Conservation (phyloP, 345 rosid genomes). For the Brassica carinata region DNA sequence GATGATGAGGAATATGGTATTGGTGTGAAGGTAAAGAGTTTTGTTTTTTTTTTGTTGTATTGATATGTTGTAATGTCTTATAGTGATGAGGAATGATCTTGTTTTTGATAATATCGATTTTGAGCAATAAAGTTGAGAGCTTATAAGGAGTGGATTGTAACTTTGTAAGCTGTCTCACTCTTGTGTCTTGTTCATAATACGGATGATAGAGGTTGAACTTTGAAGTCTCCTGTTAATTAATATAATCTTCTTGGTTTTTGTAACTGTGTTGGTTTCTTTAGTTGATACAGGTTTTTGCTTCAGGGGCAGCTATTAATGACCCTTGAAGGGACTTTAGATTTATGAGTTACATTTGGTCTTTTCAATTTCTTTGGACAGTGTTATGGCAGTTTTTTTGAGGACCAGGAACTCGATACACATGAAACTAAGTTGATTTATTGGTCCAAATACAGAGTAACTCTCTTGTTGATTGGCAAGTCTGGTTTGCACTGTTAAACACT, state of each 20-base stretch:
- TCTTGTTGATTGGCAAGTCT: neutral
- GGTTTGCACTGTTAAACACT: neutral
- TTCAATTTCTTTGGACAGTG: neutral
- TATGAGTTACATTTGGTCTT: neutral
- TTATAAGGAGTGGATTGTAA: neutral
- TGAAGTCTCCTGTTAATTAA: neutral
- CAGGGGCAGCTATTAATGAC: neutral
- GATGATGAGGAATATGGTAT: conserved; percentile 21
- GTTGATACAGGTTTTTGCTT: conserved; percentile 5
- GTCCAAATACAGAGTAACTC: conserved; percentile 2
- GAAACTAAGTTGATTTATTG: neutral
- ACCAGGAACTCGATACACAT: neutral
- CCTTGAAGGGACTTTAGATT: neutral
- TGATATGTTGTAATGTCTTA: conserved; percentile 25
- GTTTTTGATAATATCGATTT: neutral
- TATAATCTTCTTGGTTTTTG: neutral
- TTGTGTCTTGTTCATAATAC: conserved; percentile 1
- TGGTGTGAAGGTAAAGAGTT: neutral
- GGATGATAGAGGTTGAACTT: neutral
- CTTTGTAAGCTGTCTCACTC: neutral
- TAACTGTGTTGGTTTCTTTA: neutral
- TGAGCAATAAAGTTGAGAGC: neutral
- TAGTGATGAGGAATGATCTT: conserved; percentile 4
- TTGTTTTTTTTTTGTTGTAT: conserved; percentile 5
- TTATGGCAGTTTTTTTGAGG: neutral